Evolutionary conservation across 2,329 filamentous ascomycete species (phyloP).

Genomic region (Zarea fungicola): DNA sequence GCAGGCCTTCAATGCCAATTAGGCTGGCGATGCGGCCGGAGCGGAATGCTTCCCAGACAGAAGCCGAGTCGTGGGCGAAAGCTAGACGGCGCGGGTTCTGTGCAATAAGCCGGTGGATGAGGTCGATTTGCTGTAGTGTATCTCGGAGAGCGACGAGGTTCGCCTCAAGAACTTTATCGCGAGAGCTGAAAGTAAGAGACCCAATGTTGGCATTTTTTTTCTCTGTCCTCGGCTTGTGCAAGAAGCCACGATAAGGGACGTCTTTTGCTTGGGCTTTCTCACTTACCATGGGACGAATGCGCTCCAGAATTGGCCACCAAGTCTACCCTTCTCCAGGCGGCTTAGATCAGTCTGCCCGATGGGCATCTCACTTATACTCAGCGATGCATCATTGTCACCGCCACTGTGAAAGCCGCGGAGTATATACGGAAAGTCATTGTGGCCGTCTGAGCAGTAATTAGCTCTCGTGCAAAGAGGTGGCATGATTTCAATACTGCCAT

Average conservation of each 20-base stretch:
- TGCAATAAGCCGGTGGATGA: conserved; percentile 54
- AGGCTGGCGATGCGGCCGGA: conserved; percentile 62
- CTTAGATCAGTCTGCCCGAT: conserved; percentile 66
- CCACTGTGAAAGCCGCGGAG: conserved; percentile 62
- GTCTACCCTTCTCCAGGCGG: conserved; percentile 59
- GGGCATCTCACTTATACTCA: conserved; percentile 58
- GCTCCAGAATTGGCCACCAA: conserved; percentile 81
- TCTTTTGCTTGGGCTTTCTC: conserved; percentile 20
- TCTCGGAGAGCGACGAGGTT: conserved; percentile 33
- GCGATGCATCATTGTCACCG: conserved; percentile 56
- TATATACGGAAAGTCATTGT: conserved; percentile 74
- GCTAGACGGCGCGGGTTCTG: conserved; percentile 64
- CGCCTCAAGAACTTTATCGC: conserved; percentile 19
- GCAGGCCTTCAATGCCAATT: conserved; percentile 72
- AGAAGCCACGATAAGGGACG: conserved; percentile 25
- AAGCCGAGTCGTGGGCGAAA: conserved; percentile 48
- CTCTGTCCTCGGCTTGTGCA: not conserved
- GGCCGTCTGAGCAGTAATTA: conserved; percentile 57
- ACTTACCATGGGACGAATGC: conserved; percentile 68
- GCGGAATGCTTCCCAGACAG: conserved; percentile 53
- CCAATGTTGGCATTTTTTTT: not conserved
- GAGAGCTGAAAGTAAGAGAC: not conserved
- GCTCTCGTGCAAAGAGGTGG: not conserved
- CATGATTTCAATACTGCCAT: not conserved
- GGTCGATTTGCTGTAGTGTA: conserved; percentile 65